Conservation (phyloP, 2,329 filamentous ascomycete genomes). For the Xylaria sp. region DNA sequence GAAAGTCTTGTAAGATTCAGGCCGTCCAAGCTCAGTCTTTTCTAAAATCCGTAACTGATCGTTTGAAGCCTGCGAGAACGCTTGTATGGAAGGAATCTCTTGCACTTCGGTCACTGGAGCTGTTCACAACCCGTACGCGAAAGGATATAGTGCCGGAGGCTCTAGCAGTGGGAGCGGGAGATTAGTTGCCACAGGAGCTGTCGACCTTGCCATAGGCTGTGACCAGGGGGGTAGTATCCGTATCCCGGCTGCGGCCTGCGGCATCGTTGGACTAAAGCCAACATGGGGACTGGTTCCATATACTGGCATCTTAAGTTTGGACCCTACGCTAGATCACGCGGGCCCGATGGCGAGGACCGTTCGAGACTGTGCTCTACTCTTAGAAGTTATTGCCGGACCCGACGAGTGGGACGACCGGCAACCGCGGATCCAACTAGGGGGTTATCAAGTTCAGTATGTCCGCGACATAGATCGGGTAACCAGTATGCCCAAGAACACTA, state of each 20-base stretch:
- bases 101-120: conserved; percentile 58
- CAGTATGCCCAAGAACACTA: conserved; percentile 16
- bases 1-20: conserved; percentile 50
- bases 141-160: conserved; percentile 60
- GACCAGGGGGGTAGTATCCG: conserved; percentile 53
- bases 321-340: conserved; percentile 49
- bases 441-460: conserved; percentile 35
- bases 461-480: conserved; percentile 37
- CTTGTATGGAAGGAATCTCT: conserved; percentile 56
- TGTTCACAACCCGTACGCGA: conserved; percentile 59
- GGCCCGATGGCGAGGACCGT: conserved; percentile 49
- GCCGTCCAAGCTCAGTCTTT: no score
- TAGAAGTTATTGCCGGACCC: conserved; percentile 49
- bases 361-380: conserved; percentile 48
- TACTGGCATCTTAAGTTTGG: conserved; percentile 49
- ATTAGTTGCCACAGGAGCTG: conserved; percentile 53
- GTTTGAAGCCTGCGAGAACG: conserved; percentile 57
- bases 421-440: conserved; percentile 35
- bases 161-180: conserved; percentile 56
- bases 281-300: conserved; percentile 51
- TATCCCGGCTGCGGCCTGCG: conserved; percentile 48
- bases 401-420: conserved; percentile 52
- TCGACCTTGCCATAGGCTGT: conserved; percentile 51
- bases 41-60: background rate
- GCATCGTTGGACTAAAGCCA: conserved; percentile 51